These are phyloP conservation scores for Blepharisma stoltei DNA, from an alignment of 73 alveolate species.

Conservation along the genomic window DNA sequence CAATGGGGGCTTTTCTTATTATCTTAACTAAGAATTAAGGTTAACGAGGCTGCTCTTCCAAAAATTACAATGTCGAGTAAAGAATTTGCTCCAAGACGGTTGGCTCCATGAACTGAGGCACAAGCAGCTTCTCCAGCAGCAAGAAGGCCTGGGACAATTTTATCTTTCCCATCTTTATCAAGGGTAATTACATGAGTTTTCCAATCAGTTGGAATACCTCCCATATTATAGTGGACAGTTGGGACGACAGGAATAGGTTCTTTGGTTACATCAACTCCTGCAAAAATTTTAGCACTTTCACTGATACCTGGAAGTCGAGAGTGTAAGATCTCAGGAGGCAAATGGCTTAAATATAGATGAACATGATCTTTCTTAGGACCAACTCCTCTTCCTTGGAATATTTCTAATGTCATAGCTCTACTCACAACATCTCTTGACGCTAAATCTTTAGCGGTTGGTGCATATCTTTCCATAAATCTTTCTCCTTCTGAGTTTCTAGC, in stretches of 20 bases:
- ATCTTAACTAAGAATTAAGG: background rate
- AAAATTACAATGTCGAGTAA: constrained; percentile 93
- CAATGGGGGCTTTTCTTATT: background rate
- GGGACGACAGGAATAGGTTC: constrained; percentile 96
- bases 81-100: constrained; percentile 98
- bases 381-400: constrained; percentile 84
- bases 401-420: constrained; percentile 92
- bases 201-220: constrained; percentile 96
- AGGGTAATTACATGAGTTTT: constrained; percentile 79
- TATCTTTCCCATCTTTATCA: constrained; percentile 72
- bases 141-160: constrained; percentile 83
- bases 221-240: constrained; percentile 99
- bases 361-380: constrained; percentile 90
- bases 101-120: constrained; percentile 99
- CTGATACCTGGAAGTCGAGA: constrained; percentile 93
- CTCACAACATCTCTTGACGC: constrained; percentile 96
- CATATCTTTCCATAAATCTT: constrained; percentile 55
- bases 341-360: constrained; percentile 77
- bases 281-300: constrained; percentile 92
- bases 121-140: constrained; percentile 98
- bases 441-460: constrained; percentile 90
- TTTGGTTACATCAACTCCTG: constrained; percentile 94
- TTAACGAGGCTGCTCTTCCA: constrained; percentile 55
- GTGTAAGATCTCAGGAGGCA: constrained; percentile 82
- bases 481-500: constrained; percentile 39